Conservation (phyloP, 352 stramenopile genomes). For the Phytopythium chamaehyphon region DNA sequence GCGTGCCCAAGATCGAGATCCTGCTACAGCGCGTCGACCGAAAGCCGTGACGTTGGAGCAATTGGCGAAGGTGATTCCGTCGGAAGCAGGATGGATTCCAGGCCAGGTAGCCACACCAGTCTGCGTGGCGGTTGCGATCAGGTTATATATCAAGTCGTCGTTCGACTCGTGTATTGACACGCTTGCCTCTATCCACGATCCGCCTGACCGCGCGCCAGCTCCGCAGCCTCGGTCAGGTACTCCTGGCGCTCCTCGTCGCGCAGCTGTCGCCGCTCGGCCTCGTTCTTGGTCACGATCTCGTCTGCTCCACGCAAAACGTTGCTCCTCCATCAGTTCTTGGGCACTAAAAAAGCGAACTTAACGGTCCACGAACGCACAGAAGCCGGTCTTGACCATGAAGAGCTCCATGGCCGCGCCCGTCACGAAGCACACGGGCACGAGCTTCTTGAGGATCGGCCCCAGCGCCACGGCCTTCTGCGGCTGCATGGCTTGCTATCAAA, state of each 20-base stretch:
- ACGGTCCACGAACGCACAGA: conserved; percentile 42
- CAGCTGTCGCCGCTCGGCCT: conserved; percentile 67
- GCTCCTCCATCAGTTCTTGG: too few species aligned
- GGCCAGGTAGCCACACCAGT: too few species aligned
- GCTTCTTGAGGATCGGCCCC: conserved; percentile 72
- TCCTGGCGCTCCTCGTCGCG: conserved; percentile 48
- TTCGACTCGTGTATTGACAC: too few species aligned
- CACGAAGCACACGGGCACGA: conserved; percentile 83
- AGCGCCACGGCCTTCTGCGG: conserved; percentile 41
- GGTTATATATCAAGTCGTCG: too few species aligned
- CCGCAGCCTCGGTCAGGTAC: conserved; percentile 26
- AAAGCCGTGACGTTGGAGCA: conserved; percentile 5
- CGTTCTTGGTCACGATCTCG: conserved; percentile 76
- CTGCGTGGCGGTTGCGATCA: too few species aligned
- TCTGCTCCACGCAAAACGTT: conserved; percentile 29
- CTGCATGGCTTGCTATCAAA: conserved; percentile 16
- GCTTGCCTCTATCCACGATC: not conserved
- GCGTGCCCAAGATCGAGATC: conserved; percentile 71
- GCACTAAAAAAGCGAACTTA: not conserved
- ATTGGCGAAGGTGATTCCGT: too few species aligned
- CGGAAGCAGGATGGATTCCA: too few species aligned
- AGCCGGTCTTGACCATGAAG: conserved; percentile 89
- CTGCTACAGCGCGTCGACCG: conserved; percentile 41
- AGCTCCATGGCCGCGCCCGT: conserved; percentile 79
- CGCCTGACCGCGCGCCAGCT: not conserved